phyloP scores from a whole-genome alignment of 345 rosid genomes.

The Populus deltoides region DNA sequence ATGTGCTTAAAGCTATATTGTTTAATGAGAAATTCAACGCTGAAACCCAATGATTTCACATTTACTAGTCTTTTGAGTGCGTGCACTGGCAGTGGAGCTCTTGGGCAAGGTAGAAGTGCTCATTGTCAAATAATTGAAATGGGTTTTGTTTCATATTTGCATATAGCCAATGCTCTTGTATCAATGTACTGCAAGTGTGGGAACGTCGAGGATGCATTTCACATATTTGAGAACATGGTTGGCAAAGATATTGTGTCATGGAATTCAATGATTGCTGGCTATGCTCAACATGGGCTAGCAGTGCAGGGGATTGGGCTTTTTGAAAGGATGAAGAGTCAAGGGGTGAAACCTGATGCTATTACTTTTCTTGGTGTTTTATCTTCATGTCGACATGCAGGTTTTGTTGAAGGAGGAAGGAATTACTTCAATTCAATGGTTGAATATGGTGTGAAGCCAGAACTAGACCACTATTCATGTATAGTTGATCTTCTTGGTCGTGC shows the following conservation, averaged over 20 bases:
- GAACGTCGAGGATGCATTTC: constrained; percentile 44
- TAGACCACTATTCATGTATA: constrained; percentile 80
- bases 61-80: constrained; percentile 74
- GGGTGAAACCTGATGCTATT: constrained; percentile 58
- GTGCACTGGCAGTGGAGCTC: constrained; percentile 74
- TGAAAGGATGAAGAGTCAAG: constrained; percentile 50
- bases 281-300: constrained; percentile 75
- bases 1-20: constrained; percentile 56
- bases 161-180: constrained; percentile 66
- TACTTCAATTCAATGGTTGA: constrained; percentile 60
- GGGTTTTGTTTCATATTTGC: constrained; percentile 60
- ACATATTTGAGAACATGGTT: constrained; percentile 40
- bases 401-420: constrained; percentile 53
- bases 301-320: constrained; percentile 53
- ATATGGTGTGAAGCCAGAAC: constrained; percentile 51
- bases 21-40: constrained; percentile 52
- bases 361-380: constrained; percentile 84
- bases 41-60: constrained; percentile 72
- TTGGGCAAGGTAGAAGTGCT: constrained; percentile 73
- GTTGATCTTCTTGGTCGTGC: constrained; percentile 90
- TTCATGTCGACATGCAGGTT: constrained; percentile 81
- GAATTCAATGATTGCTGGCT: constrained; percentile 97
- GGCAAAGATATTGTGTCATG: constrained; percentile 71
- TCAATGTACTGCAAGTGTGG: constrained; percentile 92
- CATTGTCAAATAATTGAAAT: constrained; percentile 64